These are phyloP conservation scores for Boletus sp. DNA, from an alignment of 1,284 basidiomycete genomes.

Conservation along the genomic window DNA sequence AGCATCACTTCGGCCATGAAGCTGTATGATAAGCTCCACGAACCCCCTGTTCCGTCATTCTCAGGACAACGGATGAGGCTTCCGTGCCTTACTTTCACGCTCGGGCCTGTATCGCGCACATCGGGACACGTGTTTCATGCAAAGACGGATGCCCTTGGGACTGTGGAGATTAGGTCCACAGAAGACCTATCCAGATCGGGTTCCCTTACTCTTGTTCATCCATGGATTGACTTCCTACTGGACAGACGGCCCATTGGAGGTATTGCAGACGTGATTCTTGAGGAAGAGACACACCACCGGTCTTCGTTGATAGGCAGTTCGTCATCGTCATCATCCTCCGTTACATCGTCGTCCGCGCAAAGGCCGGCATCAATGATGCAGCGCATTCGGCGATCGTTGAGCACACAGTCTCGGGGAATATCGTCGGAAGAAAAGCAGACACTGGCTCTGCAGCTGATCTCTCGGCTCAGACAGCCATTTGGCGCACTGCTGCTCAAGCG, in stretches of 20 bases:
- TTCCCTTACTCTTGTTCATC: neutral
- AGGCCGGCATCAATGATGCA: neutral
- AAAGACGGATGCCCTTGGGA: neutral
- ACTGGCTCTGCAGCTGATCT: neutral
- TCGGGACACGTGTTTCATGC: neutral
- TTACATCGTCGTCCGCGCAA: neutral
- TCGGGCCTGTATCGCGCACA: neutral
- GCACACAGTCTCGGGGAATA: neutral
- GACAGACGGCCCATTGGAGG: neutral
- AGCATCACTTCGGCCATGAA: neutral
- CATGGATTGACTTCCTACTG: slow-evolving; percentile 2
- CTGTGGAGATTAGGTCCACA: neutral
- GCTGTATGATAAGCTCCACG: neutral
- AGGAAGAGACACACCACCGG: neutral
- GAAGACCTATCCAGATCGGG: neutral
- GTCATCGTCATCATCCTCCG: neutral
- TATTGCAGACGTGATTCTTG: neutral
- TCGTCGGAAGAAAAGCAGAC: neutral
- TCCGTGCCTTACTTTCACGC: slow-evolving; percentile 1
- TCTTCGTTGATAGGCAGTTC: neutral
- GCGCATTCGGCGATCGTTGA: neutral
- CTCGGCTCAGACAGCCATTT: slow-evolving; percentile 2
- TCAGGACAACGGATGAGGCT: neutral
- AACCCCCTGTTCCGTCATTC: neutral
- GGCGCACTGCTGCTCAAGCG: slow-evolving; percentile 3